Base-by-base conservation (phyloP, 257 asterid genomes). In the Penstemon barbatus region DNA sequence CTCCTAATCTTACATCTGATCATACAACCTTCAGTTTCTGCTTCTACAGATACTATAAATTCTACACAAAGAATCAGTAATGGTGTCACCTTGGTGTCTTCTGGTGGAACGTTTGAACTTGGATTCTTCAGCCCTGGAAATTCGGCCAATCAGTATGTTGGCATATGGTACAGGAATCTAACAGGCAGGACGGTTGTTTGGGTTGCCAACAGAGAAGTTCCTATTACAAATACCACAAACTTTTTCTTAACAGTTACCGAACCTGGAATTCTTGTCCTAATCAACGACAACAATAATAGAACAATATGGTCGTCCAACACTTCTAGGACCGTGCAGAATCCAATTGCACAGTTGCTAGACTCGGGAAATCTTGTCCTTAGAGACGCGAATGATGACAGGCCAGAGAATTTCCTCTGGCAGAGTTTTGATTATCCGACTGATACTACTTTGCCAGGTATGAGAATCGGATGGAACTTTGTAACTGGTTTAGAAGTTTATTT, bases 101-200 rank as follows among this genome's bases (percentile, higher is more conserved):
- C 78, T 44, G 55, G 52, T 56, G 74, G 62, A 42, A 77, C 5
- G n/a, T 77, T 71, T 33, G 81, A 77, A 57, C n/a, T 77, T 9
- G 81, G 81, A 41, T 77, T 77, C 46, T 77, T 77, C 63, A 67
- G 75, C 15, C 81, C 72, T 7, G 81, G 61, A 45, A 61, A 38
- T 53, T 67, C 75, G 4, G 59, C 55, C n/a, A 68, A 67, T 7
- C 57, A 78, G 33, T 82, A 79, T 62, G 37, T 82, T 0, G 84
- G 87, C 5, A 79, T 79, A 45, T 77, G 82, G 85, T 80, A 77
- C 70, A 77, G 71, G 41, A 80, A 71, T 38, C 74, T 80, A 42
- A 72, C 85, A 33, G 62, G 62, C 44, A 57, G 56, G 10, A 80
- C 80, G 8, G 78, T 77, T 7, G 77, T 77, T 33, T 77, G 82